Percentiles rank a stretch among this genome's conserved stretches.
Conservation (phyloP, 305 asterid genomes). For the Ajuga reptans region DNA sequence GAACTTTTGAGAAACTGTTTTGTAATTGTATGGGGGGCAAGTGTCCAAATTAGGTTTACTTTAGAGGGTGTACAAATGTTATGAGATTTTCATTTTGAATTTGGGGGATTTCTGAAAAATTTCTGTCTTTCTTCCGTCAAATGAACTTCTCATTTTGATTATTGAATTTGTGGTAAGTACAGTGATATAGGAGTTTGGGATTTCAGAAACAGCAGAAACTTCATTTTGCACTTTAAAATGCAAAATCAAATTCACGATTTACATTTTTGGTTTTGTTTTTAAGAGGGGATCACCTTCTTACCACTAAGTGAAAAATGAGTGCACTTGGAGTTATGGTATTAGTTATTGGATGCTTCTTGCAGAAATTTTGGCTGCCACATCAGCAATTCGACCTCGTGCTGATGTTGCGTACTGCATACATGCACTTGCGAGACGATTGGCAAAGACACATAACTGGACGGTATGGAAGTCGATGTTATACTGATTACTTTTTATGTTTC, state of each 20-base stretch:
- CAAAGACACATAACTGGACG: conserved; percentile 98
- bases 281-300: not conserved
- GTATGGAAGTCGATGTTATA: conserved; percentile 36
- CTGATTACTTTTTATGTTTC: not conserved
- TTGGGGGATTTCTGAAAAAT: not conserved
- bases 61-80: not conserved
- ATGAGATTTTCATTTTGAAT: not conserved
- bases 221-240: conserved; percentile 13
- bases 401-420: conserved; percentile 94
- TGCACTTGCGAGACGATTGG: conserved; percentile 82
- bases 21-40: not conserved
- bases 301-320: conserved; percentile 25
- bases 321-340: conserved; percentile 30
- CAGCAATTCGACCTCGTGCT: conserved; percentile 82
- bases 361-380: conserved; percentile 86
- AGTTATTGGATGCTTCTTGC: conserved; percentile 47
- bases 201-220: not conserved
- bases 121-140: not conserved
- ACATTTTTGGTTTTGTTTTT: conserved; percentile 1
- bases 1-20: not conserved
- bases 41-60: not conserved
- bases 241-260: conserved; percentile 5
- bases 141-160: conserved; percentile 5
- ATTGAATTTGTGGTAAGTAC: not conserved
- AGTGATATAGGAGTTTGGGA: conserved; percentile 6